These are phyloP conservation scores for Malassezia brasiliensis DNA, from an alignment of 1,284 basidiomycete species.

Conservation along the genomic window DNA sequence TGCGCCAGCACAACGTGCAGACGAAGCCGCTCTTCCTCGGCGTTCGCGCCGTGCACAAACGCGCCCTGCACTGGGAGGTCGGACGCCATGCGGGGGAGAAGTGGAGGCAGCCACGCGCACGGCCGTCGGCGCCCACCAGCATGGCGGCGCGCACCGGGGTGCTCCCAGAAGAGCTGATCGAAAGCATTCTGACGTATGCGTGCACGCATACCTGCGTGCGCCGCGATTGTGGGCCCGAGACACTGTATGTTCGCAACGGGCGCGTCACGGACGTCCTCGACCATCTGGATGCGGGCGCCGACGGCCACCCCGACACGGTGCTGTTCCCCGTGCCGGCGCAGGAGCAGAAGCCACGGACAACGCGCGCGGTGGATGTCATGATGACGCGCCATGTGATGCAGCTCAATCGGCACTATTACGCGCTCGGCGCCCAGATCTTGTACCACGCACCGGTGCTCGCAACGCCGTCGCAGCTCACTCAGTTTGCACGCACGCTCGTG, in stretches of 20 bases:
- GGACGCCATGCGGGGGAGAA: conserved; percentile 1
- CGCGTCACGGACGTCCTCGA: not conserved
- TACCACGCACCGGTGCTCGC: conserved; percentile 6
- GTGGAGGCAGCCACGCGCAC: not conserved
- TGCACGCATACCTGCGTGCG: not conserved
- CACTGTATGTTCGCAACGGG: not conserved
- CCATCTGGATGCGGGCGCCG: not conserved
- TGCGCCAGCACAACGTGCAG: conserved; percentile 21
- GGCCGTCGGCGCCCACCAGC: not conserved
- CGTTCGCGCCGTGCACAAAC: not conserved
- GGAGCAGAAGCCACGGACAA: too few relatives aligned
- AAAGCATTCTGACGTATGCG: conserved; percentile 4
- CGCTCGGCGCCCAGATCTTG: conserved; percentile 13
- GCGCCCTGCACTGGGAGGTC: conserved; percentile 4
- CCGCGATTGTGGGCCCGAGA: not conserved
- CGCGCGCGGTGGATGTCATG: not conserved
- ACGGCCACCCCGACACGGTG: not conserved
- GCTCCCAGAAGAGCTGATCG: not conserved
- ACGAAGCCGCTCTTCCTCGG: conserved; percentile 1
- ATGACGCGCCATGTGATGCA: conserved; percentile 1
- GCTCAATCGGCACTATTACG: conserved; percentile 18
- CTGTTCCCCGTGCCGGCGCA: not conserved
- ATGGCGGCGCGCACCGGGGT: not conserved
- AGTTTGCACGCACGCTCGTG: not conserved
- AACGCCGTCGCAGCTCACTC: conserved; percentile 5